These are phyloP conservation scores for Salmacisia buchloeana DNA, from an alignment of 1,284 basidiomycete species.

Conservation along the genomic window DNA sequence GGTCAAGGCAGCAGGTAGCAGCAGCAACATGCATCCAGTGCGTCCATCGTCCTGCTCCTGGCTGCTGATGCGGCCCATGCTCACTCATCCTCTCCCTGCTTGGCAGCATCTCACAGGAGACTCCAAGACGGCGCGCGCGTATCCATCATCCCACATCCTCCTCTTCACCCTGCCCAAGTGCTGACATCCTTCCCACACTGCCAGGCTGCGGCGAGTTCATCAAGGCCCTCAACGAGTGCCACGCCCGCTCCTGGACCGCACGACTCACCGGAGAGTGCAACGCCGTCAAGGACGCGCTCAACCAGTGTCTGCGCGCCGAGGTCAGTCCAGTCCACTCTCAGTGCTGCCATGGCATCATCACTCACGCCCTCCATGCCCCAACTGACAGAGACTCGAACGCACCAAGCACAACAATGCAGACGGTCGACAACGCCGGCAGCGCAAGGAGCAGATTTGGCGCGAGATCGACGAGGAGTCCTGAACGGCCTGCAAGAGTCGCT, in stretches of 20 bases:
- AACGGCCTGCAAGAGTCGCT: too few relatives aligned
- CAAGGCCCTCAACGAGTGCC: constrained; percentile 30
- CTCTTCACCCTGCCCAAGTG: background rate
- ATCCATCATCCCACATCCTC: background rate
- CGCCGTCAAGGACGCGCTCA: constrained; percentile 34
- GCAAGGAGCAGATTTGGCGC: constrained; percentile 30
- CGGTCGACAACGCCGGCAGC: constrained; percentile 21
- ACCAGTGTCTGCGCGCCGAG: constrained; percentile 32
- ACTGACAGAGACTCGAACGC: constrained; percentile 20
- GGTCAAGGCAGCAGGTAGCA: too few relatives aligned
- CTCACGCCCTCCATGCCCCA: background rate
- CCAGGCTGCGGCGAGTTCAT: constrained; percentile 34
- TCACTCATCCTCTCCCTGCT: background rate
- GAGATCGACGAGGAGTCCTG: constrained; percentile 27
- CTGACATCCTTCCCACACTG: background rate
- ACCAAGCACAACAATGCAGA: constrained; percentile 21
- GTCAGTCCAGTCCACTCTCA: constrained; percentile 16
- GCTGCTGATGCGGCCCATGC: background rate
- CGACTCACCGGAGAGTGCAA: constrained; percentile 36
- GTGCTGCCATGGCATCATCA: background rate
- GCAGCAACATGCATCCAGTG: too few relatives aligned
- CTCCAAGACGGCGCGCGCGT: background rate
- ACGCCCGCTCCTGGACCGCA: constrained; percentile 24
- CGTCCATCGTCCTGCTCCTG: background rate
- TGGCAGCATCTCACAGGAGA: background rate